These are phyloP conservation scores for Alternaria sp. DNA, from an alignment of 2,329 filamentous ascomycete genomes.

Conservation along the genomic window DNA sequence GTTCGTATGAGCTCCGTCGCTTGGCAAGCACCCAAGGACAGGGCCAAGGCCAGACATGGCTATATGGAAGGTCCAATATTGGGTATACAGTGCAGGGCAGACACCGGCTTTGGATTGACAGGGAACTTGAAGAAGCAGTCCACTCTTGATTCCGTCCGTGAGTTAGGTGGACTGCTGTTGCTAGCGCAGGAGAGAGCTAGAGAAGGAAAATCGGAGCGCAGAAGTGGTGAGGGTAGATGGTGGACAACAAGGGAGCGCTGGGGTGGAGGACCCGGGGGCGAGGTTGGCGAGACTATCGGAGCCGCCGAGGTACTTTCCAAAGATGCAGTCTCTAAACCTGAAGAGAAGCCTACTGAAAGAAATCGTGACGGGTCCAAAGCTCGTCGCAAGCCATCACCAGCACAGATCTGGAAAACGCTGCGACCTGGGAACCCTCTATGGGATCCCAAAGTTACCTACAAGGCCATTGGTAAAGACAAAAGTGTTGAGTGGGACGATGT, in stretches of 20 bases:
- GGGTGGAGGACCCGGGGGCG: slow-evolving; percentile 62
- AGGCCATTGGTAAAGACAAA: slow-evolving; percentile 63
- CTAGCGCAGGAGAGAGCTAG: slow-evolving; percentile 68
- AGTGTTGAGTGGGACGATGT: slow-evolving; percentile 63
- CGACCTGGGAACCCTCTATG: slow-evolving; percentile 61
- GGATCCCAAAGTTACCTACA: slow-evolving; percentile 65
- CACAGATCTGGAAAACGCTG: slow-evolving; percentile 63
- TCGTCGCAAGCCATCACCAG: slow-evolving; percentile 56
- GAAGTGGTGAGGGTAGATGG: slow-evolving; percentile 66
- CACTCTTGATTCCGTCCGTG: slow-evolving; percentile 63
- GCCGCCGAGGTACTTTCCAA: slow-evolving; percentile 35
- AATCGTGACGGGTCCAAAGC: slow-evolving; percentile 41
- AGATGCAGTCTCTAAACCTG: slow-evolving; percentile 40
- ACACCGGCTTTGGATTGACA: slow-evolving; percentile 61
- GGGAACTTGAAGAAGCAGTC: slow-evolving; percentile 43
- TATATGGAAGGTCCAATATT: slow-evolving; percentile 67
- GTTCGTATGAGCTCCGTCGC: slow-evolving; percentile 65
- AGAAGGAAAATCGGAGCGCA: slow-evolving; percentile 60
- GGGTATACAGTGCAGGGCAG: slow-evolving; percentile 63
- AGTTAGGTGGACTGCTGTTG: slow-evolving; percentile 65
- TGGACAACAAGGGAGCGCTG: slow-evolving; percentile 66
- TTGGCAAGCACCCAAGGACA: slow-evolving; percentile 63
- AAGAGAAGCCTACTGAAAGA: slow-evolving; percentile 48
- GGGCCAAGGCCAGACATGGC: slow-evolving; percentile 61
- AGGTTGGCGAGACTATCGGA: slow-evolving; percentile 49